These are phyloP conservation scores for Tricholoma bakamatsutake DNA, from an alignment of 768 basidiomycete genomes.

Conservation along the genomic window DNA sequence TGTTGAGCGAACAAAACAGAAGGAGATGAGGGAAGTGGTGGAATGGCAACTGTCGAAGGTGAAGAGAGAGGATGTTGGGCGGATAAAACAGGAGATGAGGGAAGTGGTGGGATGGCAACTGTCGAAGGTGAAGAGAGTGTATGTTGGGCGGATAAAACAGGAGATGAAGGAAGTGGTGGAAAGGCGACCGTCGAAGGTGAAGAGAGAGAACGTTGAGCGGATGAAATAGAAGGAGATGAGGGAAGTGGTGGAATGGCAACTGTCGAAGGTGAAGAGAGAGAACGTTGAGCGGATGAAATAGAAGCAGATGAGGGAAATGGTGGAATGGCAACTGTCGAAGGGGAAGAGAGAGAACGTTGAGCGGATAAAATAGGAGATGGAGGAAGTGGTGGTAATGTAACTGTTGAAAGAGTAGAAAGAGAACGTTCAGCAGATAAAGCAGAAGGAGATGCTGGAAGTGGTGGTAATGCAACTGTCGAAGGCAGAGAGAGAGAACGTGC, in stretches of 20 bases:
- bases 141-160: background rate
- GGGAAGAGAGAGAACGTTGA: slow-evolving; percentile 10
- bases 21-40: slow-evolving; percentile 11
- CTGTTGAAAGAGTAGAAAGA: background rate
- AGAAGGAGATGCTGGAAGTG: slow-evolving; percentile 10
- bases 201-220: background rate
- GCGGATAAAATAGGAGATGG: slow-evolving; percentile 12
- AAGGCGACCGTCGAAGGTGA: background rate
- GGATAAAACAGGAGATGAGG: slow-evolving; percentile 6
- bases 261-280: background rate
- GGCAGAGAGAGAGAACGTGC: background rate
- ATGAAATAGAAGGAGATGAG: slow-evolving; percentile 4
- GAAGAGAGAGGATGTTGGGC: background rate
- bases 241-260: slow-evolving; percentile 10
- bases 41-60: background rate
- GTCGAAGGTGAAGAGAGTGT: background rate
- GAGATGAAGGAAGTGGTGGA: slow-evolving; percentile 10
- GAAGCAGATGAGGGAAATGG: slow-evolving; percentile 15
- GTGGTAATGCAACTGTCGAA: slow-evolving; percentile 3
- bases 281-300: background rate
- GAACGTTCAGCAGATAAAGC: background rate
- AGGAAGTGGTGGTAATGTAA: slow-evolving; percentile 8
- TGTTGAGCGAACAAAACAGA: slow-evolving; percentile 4
- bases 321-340: slow-evolving; percentile 8
- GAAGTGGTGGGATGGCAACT: slow-evolving; percentile 6